Base-by-base conservation (phyloP, 441 rosid species). In the Erodium texanum region DNA sequence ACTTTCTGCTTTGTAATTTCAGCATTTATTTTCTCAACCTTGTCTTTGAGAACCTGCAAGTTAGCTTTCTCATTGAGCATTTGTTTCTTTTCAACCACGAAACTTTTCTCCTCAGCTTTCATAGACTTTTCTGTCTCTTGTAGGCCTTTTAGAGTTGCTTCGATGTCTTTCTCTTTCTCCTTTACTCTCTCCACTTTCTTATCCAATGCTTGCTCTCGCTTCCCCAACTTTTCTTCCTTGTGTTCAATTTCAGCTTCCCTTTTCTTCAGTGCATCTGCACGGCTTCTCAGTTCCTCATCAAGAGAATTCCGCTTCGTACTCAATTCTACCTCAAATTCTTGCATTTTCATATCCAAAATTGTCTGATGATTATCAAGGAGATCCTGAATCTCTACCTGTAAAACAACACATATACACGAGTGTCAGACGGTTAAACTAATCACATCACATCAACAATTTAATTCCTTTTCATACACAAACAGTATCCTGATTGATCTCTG, bases 121-220 rank as follows among this genome's bases (percentile, higher is more conserved):
- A 85, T 9, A 59, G 69, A 66, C 69, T 85, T 85, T 64, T 89
- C 97, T 54, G 63, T 80, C 70, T 84, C 93, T 78, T 84, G 84
- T 69, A 82, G 64, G 38, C 71, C 71, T 85, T 86, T 82, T 68
- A 76, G 68, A 75, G 74, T 89, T 61, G 78, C 79, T 71, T 86
- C 90, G 69, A 85, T 77, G 64, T 86, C 90, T 75, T 82, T 84
- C 66, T 87, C 92, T 81, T 85, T 87, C 80, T 86, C 95, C 78
- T 83, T 82, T 73, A 80, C 68, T 73, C 81, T 88, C 74, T 81
- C 93, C 22, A 78, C 72, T 78, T 78, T 85, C 74, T 64, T 80
- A 68, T 83, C 82, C 79, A 85, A 73, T 62, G 83, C 80, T 74
- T 85, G 79, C 74, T 82, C 93, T 69, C 79, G 76, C 75, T 86